Percentiles rank a stretch among this genome's conserved stretches.
phyloP scores from a whole-genome alignment of 2,329 filamentous ascomycete species.

The Ceratocystiopsis sp. region DNA sequence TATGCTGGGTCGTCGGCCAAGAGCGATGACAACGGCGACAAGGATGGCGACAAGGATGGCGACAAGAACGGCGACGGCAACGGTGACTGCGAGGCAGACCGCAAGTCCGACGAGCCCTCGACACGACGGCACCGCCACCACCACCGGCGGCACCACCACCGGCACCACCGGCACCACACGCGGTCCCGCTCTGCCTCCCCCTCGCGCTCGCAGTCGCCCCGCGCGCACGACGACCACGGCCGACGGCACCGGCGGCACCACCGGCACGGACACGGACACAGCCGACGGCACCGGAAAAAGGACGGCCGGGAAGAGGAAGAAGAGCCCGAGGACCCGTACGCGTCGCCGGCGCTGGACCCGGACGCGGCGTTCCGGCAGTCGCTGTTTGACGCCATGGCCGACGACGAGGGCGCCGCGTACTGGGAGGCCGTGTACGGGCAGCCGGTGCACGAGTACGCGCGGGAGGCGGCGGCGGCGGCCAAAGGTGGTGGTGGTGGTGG shows the following conservation, averaged over 20 bases:
- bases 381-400: conserved; percentile 89
- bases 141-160: conserved; percentile 4
- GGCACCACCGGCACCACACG: conserved; percentile 8
- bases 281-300: background rate
- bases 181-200: background rate
- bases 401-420: conserved; percentile 88
- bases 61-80: background rate
- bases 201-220: background rate
- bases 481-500: conserved; percentile 9
- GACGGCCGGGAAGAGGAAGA: background rate
- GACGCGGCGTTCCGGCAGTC: conserved; percentile 78
- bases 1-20: background rate
- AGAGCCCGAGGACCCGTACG: conserved; percentile 23
- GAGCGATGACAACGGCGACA: background rate
- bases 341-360: conserved; percentile 37
- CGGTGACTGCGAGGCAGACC: too few relatives aligned
- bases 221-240: conserved; percentile 3
- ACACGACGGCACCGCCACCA: background rate
- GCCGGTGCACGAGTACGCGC: conserved; percentile 47
- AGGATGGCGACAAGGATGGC: background rate
- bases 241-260: background rate
- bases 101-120: too few relatives aligned
- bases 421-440: conserved; percentile 97
- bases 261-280: background rate
- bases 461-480: conserved; percentile 1